Evolutionary conservation across 768 basidiomycete species (phyloP).

Genomic region (Mycena metata): DNA sequence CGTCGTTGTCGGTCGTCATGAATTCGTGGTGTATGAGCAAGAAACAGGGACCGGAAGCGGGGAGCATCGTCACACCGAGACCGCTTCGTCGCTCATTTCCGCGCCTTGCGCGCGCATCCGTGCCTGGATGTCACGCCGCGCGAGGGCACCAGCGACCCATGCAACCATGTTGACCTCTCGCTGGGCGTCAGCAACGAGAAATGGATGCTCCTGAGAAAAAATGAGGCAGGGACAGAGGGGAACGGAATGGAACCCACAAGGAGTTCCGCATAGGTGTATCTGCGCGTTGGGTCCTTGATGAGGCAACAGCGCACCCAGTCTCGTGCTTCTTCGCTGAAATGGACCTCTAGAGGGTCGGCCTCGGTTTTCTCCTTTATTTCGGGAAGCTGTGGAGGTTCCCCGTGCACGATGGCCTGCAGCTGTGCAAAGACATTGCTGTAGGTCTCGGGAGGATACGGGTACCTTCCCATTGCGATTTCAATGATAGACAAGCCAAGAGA

Average conservation of each 20-base stretch:
- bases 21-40: constrained; percentile 21
- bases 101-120: constrained; percentile 16
- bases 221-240: background rate
- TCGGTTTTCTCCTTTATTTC: constrained; percentile 63
- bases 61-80: constrained; percentile 29
- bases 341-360: constrained; percentile 27
- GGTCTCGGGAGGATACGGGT: constrained; percentile 98
- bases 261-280: constrained; percentile 89
- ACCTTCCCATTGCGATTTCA: constrained; percentile 90
- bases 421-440: constrained; percentile 98
- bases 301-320: constrained; percentile 89
- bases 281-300: constrained; percentile 79
- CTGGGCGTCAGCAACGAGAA: constrained; percentile 71
- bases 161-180: constrained; percentile 85
- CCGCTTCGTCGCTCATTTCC: constrained; percentile 24
- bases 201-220: constrained; percentile 75
- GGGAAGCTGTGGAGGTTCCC: constrained; percentile 90
- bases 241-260: constrained; percentile 62
- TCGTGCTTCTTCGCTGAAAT: constrained; percentile 68
- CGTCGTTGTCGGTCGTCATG: constrained; percentile 25
- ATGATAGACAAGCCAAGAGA: constrained; percentile 95
- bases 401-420: constrained; percentile 94
- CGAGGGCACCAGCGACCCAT: constrained; percentile 78
- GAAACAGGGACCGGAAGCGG: background rate
- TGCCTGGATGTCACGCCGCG: constrained; percentile 36